Evolutionary conservation across 2,329 filamentous ascomycete genomes (phyloP).

Genomic region (Lasiodiplodia sp.): DNA sequence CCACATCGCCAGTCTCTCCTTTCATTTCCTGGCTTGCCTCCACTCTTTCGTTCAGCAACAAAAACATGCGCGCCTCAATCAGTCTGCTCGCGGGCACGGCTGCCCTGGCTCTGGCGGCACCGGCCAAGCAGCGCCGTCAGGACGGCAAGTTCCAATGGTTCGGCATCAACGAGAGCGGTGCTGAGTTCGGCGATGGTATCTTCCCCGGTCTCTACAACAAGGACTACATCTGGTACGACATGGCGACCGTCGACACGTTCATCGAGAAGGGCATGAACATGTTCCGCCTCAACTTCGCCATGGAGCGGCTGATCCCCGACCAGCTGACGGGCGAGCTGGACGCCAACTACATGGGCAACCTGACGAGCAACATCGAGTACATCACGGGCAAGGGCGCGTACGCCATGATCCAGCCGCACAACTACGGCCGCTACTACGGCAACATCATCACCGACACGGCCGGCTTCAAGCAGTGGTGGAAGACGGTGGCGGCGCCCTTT

Average conservation of each 20-base stretch:
- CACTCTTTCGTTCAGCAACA: background rate
- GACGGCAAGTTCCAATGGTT: slow-evolving; percentile 42
- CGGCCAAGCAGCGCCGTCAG: slow-evolving; percentile 17
- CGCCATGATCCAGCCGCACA: slow-evolving; percentile 59
- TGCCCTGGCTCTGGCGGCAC: slow-evolving; percentile 33
- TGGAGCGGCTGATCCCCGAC: slow-evolving; percentile 64
- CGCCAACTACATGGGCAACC: slow-evolving; percentile 52
- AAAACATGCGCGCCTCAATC: slow-evolving; percentile 35
- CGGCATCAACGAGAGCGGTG: slow-evolving; percentile 64
- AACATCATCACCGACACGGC: slow-evolving; percentile 53
- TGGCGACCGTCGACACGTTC: slow-evolving; percentile 56
- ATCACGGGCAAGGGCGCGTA: slow-evolving; percentile 58
- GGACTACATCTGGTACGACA: slow-evolving; percentile 69
- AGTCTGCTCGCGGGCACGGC: slow-evolving; percentile 34
- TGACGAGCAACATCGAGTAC: slow-evolving; percentile 53
- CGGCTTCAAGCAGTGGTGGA: slow-evolving; percentile 55
- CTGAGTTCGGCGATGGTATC: slow-evolving; percentile 67
- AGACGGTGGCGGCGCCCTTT: slow-evolving; percentile 49
- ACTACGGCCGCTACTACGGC: slow-evolving; percentile 59
- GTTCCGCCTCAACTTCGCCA: slow-evolving; percentile 64
- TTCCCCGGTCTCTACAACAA: slow-evolving; percentile 66
- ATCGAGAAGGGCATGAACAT: slow-evolving; percentile 63
- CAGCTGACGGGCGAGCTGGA: slow-evolving; percentile 56
- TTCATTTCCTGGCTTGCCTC: background rate
- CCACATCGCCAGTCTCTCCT: background rate